These are phyloP conservation scores for Hypericum perforatum DNA, from an alignment of 345 rosid species.

Conservation along the genomic window DNA sequence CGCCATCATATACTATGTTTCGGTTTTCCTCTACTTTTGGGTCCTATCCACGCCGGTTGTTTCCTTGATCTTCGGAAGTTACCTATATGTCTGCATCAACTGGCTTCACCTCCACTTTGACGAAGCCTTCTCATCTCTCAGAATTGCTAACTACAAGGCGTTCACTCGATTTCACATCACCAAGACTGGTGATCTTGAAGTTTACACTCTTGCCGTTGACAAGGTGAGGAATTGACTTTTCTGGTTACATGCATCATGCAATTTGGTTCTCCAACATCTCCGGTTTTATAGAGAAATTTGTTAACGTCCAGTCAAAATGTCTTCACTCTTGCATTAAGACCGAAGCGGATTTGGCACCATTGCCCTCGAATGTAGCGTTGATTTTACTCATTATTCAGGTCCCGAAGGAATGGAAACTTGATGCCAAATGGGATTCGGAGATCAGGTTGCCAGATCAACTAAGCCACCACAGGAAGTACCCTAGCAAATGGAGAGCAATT, in stretches of 20 bases:
- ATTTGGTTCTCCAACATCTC: not conserved
- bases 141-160: conserved; percentile 96
- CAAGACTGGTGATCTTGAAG: conserved; percentile 66
- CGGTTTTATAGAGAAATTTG: not conserved
- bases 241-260: not conserved
- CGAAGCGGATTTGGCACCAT: no score
- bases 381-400: conserved; percentile 31
- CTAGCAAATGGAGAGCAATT: conserved; percentile 83
- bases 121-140: conserved; percentile 95
- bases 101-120: conserved; percentile 97
- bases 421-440: conserved; percentile 70
- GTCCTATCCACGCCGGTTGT: conserved; percentile 95
- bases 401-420: conserved; percentile 90
- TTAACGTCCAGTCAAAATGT: not conserved
- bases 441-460: conserved; percentile 37
- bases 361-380: no score
- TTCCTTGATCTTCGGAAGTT: conserved; percentile 90
- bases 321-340: no score
- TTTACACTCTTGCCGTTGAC: conserved; percentile 90
- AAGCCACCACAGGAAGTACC: conserved; percentile 49
- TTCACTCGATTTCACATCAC: conserved; percentile 81
- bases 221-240: conserved; percentile 42
- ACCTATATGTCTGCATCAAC: conserved; percentile 89
- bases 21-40: conserved; percentile 97
- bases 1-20: conserved; percentile 79